Conservation (phyloP, 2,329 filamentous ascomycete genomes). For the Pseudocercospora macadamiae region DNA sequence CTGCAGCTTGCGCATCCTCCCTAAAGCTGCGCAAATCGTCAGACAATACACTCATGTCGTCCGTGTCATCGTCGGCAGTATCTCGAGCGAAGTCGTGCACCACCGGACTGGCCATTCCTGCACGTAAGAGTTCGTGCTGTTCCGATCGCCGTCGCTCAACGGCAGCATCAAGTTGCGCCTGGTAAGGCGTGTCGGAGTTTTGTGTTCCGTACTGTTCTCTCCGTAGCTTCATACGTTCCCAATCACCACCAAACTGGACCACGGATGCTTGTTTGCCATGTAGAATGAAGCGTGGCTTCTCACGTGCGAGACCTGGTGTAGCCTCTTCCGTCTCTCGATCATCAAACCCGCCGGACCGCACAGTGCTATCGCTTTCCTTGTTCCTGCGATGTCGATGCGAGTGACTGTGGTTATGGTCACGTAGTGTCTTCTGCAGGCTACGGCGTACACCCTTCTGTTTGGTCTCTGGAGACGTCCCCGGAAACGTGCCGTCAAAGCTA, state of each 20-base stretch:
- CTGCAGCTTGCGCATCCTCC: constrained; percentile 33
- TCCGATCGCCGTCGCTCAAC: constrained; percentile 22
- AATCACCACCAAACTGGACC: constrained; percentile 92
- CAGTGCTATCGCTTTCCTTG: constrained; percentile 69
- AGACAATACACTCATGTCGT: constrained; percentile 23
- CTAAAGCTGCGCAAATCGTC: constrained; percentile 27
- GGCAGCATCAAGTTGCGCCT: constrained; percentile 12
- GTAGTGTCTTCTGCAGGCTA: constrained; percentile 85
- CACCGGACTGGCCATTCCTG: constrained; percentile 19
- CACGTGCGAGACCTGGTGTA: constrained; percentile 71
- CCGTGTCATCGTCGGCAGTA: constrained; percentile 24
- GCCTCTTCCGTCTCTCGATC: constrained; percentile 42
- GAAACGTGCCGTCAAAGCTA: constrained; percentile 26
- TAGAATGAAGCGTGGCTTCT: constrained; percentile 87
- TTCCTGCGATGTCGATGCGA: constrained; percentile 74
- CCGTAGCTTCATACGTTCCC: constrained; percentile 49
- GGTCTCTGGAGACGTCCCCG: constrained; percentile 32
- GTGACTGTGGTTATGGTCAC: constrained; percentile 58
- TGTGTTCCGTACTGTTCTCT: constrained; percentile 35
- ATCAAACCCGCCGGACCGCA: constrained; percentile 38
- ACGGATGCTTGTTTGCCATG: constrained; percentile 98
- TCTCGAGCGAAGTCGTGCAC: constrained; percentile 19
- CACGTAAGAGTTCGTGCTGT: constrained; percentile 21
- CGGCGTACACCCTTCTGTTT: constrained; percentile 67
- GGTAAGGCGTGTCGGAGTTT: constrained; percentile 11